phyloP scores from a whole-genome alignment of 1,284 basidiomycete species.

The Xanthoconium separans region DNA sequence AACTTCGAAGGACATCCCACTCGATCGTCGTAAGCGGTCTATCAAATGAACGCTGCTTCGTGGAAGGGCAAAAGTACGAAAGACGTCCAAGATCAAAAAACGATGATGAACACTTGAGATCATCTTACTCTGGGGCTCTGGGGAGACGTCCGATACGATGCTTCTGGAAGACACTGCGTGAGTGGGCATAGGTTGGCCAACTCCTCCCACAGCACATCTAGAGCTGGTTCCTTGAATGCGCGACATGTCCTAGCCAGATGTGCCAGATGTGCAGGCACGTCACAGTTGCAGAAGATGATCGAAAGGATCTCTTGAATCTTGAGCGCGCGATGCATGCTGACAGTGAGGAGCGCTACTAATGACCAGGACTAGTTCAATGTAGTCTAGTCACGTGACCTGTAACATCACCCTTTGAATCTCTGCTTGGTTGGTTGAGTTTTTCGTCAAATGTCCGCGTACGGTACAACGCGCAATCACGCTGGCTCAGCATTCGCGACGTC shows the following conservation, averaged over 20 bases:
- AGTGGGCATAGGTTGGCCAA: not conserved
- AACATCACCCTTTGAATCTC: not conserved
- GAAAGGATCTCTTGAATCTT: not conserved
- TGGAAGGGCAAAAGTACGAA: not conserved
- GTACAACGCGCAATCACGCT: slow-evolving; percentile 53
- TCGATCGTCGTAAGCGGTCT: not conserved
- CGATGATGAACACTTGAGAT: not conserved
- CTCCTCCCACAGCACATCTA: not conserved
- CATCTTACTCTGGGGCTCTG: not conserved
- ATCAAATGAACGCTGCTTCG: not conserved
- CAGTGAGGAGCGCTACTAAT: too few relatives aligned
- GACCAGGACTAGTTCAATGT: too few relatives aligned
- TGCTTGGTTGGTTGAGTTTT: not conserved
- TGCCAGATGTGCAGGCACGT: not conserved
- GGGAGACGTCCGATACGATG: too few relatives aligned
- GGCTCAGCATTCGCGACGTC: slow-evolving; percentile 49
- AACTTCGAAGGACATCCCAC: not conserved
- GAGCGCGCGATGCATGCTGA: not conserved
- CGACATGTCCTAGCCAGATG: not conserved
- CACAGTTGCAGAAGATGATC: not conserved
- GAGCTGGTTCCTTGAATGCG: not conserved
- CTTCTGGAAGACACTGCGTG: not conserved
- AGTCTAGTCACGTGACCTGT: slow-evolving; percentile 17
- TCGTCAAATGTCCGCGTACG: slow-evolving; percentile 56
- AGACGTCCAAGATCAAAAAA: not conserved